phyloP scores from a whole-genome alignment of 768 basidiomycete species.

The Lactifluus rugatus region DNA sequence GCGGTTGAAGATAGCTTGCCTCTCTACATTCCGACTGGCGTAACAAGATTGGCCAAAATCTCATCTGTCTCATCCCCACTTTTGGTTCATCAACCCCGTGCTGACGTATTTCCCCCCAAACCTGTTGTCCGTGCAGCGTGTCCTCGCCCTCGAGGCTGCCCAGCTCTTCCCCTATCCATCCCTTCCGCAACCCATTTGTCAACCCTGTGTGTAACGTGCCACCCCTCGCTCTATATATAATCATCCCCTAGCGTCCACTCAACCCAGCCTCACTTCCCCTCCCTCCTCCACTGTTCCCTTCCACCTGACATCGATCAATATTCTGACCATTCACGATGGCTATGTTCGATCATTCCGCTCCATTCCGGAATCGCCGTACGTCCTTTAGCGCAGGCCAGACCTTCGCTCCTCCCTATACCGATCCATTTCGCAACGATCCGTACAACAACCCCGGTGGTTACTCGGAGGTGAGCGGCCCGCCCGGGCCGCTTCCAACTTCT shows the following conservation, averaged over 20 bases:
- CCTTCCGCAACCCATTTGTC: constrained; percentile 3
- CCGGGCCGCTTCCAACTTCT: background rate
- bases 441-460: background rate
- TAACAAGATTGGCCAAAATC: constrained; percentile 1
- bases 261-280: background rate
- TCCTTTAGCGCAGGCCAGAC: background rate
- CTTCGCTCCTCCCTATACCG: constrained; percentile 4
- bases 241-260: background rate
- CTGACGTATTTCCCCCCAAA: constrained; percentile 16
- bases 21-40: constrained; percentile 4
- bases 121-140: background rate
- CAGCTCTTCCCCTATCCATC: constrained; percentile 14
- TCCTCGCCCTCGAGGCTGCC: constrained; percentile 19
- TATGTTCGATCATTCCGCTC: constrained; percentile 4
- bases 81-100: constrained; percentile 9
- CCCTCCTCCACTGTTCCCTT: background rate
- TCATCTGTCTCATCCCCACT: constrained; percentile 1
- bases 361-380: background rate
- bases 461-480: constrained; percentile 18
- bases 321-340: constrained; percentile 6
- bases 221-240: constrained; percentile 10
- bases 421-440: constrained; percentile 9
- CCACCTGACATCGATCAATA: constrained; percentile 1
- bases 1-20: constrained; percentile 4
- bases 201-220: background rate